A percentile compares a stretch with the other conserved stretches of the same genome.
Conservation (phyloP, 2,329 filamentous ascomycete species). For the Orbilia javanica region DNA sequence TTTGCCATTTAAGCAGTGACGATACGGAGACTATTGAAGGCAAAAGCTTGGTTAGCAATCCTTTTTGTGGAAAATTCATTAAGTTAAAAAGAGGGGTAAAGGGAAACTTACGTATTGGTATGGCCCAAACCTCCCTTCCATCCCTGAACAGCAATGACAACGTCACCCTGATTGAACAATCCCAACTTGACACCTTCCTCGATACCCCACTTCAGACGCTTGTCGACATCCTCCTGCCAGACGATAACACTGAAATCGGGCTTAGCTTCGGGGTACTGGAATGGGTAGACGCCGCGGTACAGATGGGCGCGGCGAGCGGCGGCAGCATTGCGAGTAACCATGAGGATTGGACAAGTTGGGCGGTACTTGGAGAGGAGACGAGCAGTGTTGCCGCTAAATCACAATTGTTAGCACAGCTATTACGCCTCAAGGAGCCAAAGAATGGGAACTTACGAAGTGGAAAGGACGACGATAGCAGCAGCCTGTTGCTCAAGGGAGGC, state of each 20-base stretch:
- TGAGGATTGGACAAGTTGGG: conserved; percentile 98
- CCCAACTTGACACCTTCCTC: conserved; percentile 85
- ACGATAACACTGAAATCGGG: conserved; percentile 92
- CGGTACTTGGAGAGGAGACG: conserved; percentile 98
- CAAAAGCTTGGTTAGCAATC: conserved; percentile 12
- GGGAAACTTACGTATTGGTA: conserved; percentile 77
- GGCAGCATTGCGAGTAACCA: conserved; percentile 89
- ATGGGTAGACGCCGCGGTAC: conserved; percentile 98
- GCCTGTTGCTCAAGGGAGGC: conserved; percentile 96
- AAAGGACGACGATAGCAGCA: conserved; percentile 93
- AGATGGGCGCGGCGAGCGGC: conserved; percentile 92
- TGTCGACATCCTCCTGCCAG: conserved; percentile 99
- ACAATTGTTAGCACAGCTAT: conserved; percentile 60
- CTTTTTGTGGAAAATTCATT: neutral
- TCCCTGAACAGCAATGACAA: conserved; percentile 86
- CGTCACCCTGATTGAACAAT: conserved; percentile 78
- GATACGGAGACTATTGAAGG: conserved; percentile 55
- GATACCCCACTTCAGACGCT: conserved; percentile 97
- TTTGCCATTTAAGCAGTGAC: conserved; percentile 47
- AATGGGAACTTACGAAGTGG: conserved; percentile 76
- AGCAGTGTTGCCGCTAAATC: conserved; percentile 82
- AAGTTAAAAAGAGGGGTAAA: neutral
- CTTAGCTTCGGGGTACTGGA: conserved; percentile 92
- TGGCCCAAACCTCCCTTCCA: conserved; percentile 93
- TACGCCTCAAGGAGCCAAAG: neutral